Percentiles rank a stretch among this genome's conserved stretches.
Conservation (phyloP, 176 grass and related monocot species). For the Aegilops sharonensis region DNA sequence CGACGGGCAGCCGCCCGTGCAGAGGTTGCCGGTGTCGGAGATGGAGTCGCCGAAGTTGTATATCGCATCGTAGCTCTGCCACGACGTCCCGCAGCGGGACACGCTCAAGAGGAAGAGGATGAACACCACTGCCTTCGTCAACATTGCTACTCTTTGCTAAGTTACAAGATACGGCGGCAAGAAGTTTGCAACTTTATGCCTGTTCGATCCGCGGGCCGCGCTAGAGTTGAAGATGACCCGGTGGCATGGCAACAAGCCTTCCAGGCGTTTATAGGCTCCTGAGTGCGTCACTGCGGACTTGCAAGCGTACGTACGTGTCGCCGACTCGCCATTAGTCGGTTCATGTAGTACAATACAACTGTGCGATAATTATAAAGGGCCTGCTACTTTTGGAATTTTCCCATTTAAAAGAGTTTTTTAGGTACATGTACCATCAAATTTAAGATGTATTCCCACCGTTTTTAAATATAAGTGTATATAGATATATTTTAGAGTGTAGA, state of each 20-base stretch:
- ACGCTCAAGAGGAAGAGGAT: constrained; percentile 9
- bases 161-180: neutral
- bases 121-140: neutral
- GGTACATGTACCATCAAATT: too few relatives aligned
- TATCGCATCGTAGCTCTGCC: constrained; percentile 60
- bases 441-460: too few relatives aligned
- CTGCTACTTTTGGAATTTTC: too few relatives aligned
- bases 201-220: neutral
- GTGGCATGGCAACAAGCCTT: too few relatives aligned
- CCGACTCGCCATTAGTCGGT: neutral
- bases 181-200: constrained; percentile 8
- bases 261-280: constrained; percentile 20
- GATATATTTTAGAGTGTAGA: too few relatives aligned
- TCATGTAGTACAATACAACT: too few relatives aligned
- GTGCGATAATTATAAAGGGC: too few relatives aligned
- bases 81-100: neutral
- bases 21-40: constrained; percentile 77
- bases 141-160: neutral
- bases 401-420: too few relatives aligned
- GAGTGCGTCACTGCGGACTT: neutral
- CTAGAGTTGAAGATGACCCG: neutral
- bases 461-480: too few relatives aligned
- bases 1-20: constrained; percentile 33
- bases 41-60: constrained; percentile 85
- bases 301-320: neutral